Conservation (phyloP, 2,329 filamentous ascomycete species). For the Diplodia corticola region DNA sequence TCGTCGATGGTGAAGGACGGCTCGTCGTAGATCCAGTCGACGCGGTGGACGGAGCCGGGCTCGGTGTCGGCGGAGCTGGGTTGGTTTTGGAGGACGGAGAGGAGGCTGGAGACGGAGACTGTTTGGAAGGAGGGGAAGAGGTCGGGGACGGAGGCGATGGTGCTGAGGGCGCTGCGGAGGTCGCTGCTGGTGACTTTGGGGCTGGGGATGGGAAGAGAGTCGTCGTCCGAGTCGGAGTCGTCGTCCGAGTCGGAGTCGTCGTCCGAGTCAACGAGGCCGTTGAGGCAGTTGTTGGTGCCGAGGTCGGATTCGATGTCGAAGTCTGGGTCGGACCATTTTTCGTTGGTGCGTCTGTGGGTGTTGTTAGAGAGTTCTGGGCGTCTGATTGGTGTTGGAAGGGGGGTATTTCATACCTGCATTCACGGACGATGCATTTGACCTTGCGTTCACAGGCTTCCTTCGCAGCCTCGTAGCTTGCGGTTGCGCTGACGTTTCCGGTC, state of each 20-base stretch:
- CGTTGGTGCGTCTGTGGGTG: slow-evolving; percentile 62
- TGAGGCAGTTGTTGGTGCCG: slow-evolving; percentile 42
- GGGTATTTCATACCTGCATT: too few relatives aligned
- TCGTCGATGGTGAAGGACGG: slow-evolving; percentile 78
- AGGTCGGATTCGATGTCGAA: slow-evolving; percentile 82
- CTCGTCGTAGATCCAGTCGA: slow-evolving; percentile 66
- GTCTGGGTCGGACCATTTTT: slow-evolving; percentile 83
- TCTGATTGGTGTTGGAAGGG: too few relatives aligned
- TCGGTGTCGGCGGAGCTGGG: neutral
- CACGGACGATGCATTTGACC: slow-evolving; percentile 58
- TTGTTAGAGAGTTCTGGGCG: too few relatives aligned
- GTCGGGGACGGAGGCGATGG: neutral
- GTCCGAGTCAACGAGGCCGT: neutral
- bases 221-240: too few relatives aligned
- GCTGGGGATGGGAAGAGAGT: too few relatives aligned
- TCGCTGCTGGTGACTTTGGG: neutral
- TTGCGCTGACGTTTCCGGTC: slow-evolving; percentile 61
- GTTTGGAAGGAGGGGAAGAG: neutral
- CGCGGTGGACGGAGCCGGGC: neutral
- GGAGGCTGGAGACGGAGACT: neutral
- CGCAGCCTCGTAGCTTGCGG: slow-evolving; percentile 72
- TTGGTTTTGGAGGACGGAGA: neutral
- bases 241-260: too few relatives aligned
- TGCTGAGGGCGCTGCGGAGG: neutral
- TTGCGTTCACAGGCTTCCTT: slow-evolving; percentile 65